Evolutionary conservation across 345 rosid genomes (phyloP), one percentile per base, ranked within the genome.

Genomic region (Lepidium aucheri): DNA sequence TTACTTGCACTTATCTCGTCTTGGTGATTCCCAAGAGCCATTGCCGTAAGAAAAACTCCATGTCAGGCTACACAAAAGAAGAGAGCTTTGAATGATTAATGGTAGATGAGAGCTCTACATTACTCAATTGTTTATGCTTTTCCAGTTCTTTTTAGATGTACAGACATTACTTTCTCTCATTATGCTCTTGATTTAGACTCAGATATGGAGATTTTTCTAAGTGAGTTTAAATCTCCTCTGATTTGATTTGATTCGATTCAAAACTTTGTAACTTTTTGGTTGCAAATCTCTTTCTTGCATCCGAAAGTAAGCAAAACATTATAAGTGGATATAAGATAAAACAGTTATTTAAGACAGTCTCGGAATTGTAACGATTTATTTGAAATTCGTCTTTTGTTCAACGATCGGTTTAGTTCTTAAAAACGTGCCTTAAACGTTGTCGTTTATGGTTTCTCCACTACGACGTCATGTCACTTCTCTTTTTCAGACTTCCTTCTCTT

Each of bases 21-120:
- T 83, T 75, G 85, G 87, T 55, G 87, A 83, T 70, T 83, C 87
- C 5, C 87, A 83, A 57, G 87, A 83, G 65, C 87, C 87, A 28
- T 76, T 90, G 34, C 84, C 97, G 1, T 88, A 79, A 88, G 39
- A 12, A 16, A 11, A 38, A 22, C 47, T 13, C 38, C 34, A 63
- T 43, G 22, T 52, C 56, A 59, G 59, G 33, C 41, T 32, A 52
- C 57, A 39, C 49, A 39, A 62, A 61, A 44, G 50, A 63, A 49
- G 38, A 72, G 41, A 40, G 66, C 61, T 51, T 57, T 65, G 60
- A 72, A 45, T 40, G 57, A 40, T 39, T 63, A 54, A 36, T 54
- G 69, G 75, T 71, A 71, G 58, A 72, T 10, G 40, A 47, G 12
- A 32, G 36, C 32, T 47, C 70, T 72, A 56, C 70, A 47, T 39